A percentile compares a stretch with the other conserved stretches of the same genome.
phyloP scores from a whole-genome alignment of 177 flowering plant genomes.

The Vitis hybrid region DNA sequence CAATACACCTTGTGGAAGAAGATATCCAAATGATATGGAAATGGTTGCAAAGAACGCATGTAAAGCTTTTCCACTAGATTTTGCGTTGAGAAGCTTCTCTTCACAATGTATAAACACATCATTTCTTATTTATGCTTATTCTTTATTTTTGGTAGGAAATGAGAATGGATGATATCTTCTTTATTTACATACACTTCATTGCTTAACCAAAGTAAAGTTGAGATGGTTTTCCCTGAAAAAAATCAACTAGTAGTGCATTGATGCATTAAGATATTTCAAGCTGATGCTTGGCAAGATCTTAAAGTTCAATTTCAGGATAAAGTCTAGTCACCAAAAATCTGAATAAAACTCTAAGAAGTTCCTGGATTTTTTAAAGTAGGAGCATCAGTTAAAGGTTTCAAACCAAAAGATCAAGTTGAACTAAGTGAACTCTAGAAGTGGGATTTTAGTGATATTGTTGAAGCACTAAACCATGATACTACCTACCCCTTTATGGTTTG shows the following conservation, averaged over 20 bases:
- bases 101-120: too few relatives aligned
- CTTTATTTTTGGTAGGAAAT: too few relatives aligned
- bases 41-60: too few relatives aligned
- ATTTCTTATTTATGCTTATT: too few relatives aligned
- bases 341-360: not conserved
- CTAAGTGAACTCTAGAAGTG: too few relatives aligned
- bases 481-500: not conserved
- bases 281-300: not conserved
- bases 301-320: not conserved
- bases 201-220: not conserved
- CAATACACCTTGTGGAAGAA: too few relatives aligned
- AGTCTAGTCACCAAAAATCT: not conserved
- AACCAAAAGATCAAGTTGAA: not conserved
- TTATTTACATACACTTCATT: too few relatives aligned
- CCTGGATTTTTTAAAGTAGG: not conserved
- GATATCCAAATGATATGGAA: too few relatives aligned
- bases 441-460: not conserved
- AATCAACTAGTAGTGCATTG: not conserved
- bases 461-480: not conserved
- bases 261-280: not conserved
- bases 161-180: not conserved
- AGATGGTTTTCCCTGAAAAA: not conserved
- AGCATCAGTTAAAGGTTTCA: not conserved
- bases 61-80: too few relatives aligned
- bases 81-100: too few relatives aligned